Conservation (phyloP, 441 rosid species). For the Euphorbia schlechtendalii region DNA sequence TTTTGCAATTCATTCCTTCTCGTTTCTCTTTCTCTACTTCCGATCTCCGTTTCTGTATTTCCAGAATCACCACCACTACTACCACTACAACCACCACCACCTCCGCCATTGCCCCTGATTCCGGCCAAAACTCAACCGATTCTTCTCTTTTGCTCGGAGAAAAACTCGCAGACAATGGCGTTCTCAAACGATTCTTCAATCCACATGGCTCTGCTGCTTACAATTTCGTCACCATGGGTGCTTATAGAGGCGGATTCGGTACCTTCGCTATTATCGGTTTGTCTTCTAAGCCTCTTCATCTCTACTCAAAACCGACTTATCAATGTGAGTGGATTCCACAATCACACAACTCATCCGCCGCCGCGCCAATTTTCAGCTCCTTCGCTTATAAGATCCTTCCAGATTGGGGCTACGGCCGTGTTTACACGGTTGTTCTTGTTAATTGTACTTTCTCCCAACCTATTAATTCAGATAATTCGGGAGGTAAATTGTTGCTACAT, state of each 20-base stretch:
- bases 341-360: conserved; percentile 14
- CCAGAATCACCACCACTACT: conserved; percentile 33
- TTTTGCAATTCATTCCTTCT: conserved; percentile 64
- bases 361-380: conserved; percentile 19
- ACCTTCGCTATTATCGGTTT: conserved; percentile 63
- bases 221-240: conserved; percentile 67
- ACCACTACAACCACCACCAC: conserved; percentile 14
- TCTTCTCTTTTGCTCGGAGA: conserved; percentile 15
- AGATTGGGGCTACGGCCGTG: conserved; percentile 91
- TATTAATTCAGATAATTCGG: conserved; percentile 51
- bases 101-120: not conserved
- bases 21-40: conserved; percentile 62
- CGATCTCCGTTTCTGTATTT: conserved; percentile 68
- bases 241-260: conserved; percentile 68
- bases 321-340: conserved; percentile 59
- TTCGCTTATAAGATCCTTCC: conserved; percentile 52
- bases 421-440: conserved; percentile 72
- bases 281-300: conserved; percentile 76
- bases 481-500: conserved; percentile 55
- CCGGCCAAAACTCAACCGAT: not conserved
- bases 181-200: conserved; percentile 52
- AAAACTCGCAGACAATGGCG: conserved; percentile 34
- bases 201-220: conserved; percentile 70
- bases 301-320: conserved; percentile 57
- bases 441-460: conserved; percentile 61